Evolutionary conservation across 140 eudicot genomes (phyloP).

Genomic region (Stevia rebaudiana): DNA sequence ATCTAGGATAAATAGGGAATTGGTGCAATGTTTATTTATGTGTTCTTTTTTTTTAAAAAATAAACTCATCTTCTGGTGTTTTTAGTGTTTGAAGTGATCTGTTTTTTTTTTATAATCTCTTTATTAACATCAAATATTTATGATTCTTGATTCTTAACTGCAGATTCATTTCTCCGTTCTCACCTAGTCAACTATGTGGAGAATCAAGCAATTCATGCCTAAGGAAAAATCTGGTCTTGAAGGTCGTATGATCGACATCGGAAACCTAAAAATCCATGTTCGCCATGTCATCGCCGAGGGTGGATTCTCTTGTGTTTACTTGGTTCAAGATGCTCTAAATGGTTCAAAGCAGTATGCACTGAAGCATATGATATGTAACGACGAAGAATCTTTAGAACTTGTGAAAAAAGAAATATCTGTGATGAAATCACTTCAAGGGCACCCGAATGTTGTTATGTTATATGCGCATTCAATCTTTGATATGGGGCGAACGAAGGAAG

Average conservation of each 20-base stretch:
- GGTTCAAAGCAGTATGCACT: conserved; percentile 91
- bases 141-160: conserved; percentile 8
- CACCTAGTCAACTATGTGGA: conserved; percentile 64
- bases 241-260: conserved; percentile 85
- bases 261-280: conserved; percentile 77
- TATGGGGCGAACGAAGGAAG: conserved; percentile 90
- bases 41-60: too few species aligned
- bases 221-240: conserved; percentile 94
- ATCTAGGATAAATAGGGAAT: too few species aligned
- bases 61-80: too few species aligned
- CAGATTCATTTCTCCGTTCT: conserved; percentile 20
- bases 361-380: conserved; percentile 90
- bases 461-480: conserved; percentile 64
- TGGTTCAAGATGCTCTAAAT: conserved; percentile 75
- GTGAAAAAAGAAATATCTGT: conserved; percentile 82
- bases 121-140: not conserved
- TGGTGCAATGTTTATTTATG: too few species aligned
- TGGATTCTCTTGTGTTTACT: conserved; percentile 41
- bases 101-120: not conserved
- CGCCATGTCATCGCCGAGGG: conserved; percentile 93
- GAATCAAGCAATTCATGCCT: conserved; percentile 71
- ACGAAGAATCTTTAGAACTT: conserved; percentile 77
- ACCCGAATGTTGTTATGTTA: conserved; percentile 81
- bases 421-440: conserved; percentile 90
- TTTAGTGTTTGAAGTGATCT: too few species aligned